Conservation (phyloP, 2,329 filamentous ascomycete species). For the Beauveria medogensis region DNA sequence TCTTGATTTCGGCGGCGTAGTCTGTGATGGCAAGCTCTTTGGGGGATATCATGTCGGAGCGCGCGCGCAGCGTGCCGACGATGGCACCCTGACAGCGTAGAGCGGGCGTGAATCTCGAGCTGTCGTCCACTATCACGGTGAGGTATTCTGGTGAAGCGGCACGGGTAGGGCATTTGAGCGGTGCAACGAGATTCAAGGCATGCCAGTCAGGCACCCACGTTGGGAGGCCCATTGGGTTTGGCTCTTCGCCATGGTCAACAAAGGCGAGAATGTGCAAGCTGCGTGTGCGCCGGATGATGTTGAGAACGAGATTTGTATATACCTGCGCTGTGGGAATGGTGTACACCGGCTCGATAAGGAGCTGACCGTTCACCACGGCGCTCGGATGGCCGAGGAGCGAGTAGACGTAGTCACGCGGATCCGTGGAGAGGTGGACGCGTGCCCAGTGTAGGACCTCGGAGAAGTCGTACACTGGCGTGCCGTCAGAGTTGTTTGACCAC, state of each 20-base stretch:
- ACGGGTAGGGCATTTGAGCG: constrained; percentile 1
- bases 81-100: background rate
- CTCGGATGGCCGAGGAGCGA: constrained; percentile 10
- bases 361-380: background rate
- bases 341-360: constrained; percentile 3
- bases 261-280: constrained; percentile 10
- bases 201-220: constrained; percentile 12
- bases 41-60: constrained; percentile 1
- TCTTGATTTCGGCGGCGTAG: background rate
- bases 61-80: background rate
- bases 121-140: background rate
- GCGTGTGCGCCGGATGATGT: background rate
- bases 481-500: constrained; percentile 7
- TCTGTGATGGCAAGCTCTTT: constrained; percentile 8
- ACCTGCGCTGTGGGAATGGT: background rate
- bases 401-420: constrained; percentile 10
- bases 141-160: background rate
- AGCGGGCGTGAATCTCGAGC: background rate
- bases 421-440: constrained; percentile 8
- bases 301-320: constrained; percentile 6
- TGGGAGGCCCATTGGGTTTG: constrained; percentile 4
- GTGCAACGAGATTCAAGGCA: constrained; percentile 8
- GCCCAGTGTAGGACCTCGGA: constrained; percentile 11
- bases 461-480: constrained; percentile 6
- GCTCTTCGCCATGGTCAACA: constrained; percentile 7